Base-by-base conservation (phyloP, 176 grass and related monocot genomes). In the Oryza meyeriana region DNA sequence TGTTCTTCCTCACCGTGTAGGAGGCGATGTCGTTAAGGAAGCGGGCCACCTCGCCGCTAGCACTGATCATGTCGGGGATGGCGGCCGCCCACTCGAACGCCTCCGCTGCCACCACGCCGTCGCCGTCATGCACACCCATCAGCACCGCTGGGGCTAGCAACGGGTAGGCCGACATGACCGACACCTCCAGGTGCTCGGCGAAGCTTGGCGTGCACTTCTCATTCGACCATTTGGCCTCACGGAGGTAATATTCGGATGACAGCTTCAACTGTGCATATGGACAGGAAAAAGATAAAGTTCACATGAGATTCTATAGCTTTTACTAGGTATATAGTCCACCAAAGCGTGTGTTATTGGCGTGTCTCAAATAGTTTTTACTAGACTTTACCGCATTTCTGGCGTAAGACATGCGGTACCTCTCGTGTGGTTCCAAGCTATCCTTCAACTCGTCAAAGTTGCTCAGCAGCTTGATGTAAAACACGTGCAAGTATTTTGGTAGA, bases 161-260 rank as follows among this genome's bases (percentile, higher is more conserved):
- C 1, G 50, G 73, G 30, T 59, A 59, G 36, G 33, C 10, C 10
- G 61, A 61, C 48, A 61, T 75, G 2, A 63, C 2, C 0, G 74
- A 75, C 1, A 69, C 20, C 22, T 61, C 64, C n/a, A 57, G 30
- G 25, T 77, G 75, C 61, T 85, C 75, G 1, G 20, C 9, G 48
- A 79, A 79, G 61, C 35, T 79, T 11, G 83, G 83, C 5, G 28
- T 3, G 22, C 61, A 57, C 3, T 40, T 32, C 0, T 34, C 26
- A 2, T 35, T 58, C 24, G 31, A 63, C 83, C 83, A 85, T 38
- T 79, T 58, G 36, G 72, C 61, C 75, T 85, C 74, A 41, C 55
- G 30, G 18, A 69, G 33, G 45, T 69, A 85, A 10, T 59, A 48
- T 12, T 32, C 63, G 29, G 45, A 34, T 3, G 52, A 39, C 1